A percentile compares a stretch with the other conserved stretches of the same genome.
phyloP scores from a whole-genome alignment of 164 flowering plant species.

The Taxillus chinensis region DNA sequence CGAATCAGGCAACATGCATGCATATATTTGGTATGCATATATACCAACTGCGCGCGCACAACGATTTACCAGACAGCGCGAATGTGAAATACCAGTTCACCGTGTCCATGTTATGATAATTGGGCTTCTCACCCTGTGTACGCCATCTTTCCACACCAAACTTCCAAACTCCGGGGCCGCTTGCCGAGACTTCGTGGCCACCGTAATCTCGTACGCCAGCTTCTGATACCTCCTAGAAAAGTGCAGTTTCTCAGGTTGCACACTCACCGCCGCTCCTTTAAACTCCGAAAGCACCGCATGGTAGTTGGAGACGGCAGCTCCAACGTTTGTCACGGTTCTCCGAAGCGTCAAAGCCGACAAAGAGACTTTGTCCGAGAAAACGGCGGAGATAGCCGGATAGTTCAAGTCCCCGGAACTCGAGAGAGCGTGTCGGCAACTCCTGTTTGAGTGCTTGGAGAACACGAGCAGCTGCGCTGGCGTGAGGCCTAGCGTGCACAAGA shows the following conservation, averaged over 20 bases:
- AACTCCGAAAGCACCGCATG: constrained; percentile 22
- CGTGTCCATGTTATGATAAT: constrained; percentile 28
- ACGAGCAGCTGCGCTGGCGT: constrained; percentile 23
- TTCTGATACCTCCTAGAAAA: constrained; percentile 30
- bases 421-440: constrained; percentile 21
- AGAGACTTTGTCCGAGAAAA: constrained; percentile 18
- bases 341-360: constrained; percentile 17
- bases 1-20: no score
- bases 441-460: constrained; percentile 27
- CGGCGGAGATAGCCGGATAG: constrained; percentile 38
- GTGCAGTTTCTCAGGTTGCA: constrained; percentile 28
- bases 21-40: no score
- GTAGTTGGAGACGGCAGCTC: constrained; percentile 29
- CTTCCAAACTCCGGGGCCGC: constrained; percentile 28
- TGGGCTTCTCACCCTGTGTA: constrained; percentile 41
- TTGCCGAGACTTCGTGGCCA: constrained; percentile 18
- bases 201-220: constrained; percentile 29
- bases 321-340: constrained; percentile 43
- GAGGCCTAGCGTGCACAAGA: constrained; percentile 35
- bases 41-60: no score
- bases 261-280: constrained; percentile 24
- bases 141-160: constrained; percentile 35
- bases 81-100: no score
- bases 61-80: no score
- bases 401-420: constrained; percentile 31